Evolutionary conservation across 495 filamentous ascomycete species (phyloP), one percentile per base, ranked within the genome.

Genomic region (Cryomyces minteri): DNA sequence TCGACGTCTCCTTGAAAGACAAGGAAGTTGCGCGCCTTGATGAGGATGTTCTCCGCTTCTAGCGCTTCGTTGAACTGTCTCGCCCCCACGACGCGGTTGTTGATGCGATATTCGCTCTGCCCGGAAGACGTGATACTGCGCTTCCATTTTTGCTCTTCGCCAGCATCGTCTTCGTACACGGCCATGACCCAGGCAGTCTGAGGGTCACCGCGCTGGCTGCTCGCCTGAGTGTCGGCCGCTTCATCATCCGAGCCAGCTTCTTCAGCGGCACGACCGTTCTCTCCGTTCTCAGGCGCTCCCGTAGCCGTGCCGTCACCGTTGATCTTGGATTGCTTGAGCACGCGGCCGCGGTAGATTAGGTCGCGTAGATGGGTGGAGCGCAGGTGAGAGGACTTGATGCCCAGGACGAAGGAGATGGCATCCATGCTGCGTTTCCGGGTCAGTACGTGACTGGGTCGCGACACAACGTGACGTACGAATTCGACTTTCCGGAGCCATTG

Each of bases 401-500:
- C 90, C 48, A 99, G 71, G 41, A 96, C 92, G 65, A 99, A 99
- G 41, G 90, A 99, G 50, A 99, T 99, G 51, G 90, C 90, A 62
- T 99, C 90, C 90, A 99, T 99, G 12, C 12, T 33, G 14, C 31
- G 32, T 33, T 9, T 38, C 1, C 34, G 3, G 12, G 34, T 14
- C 9, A 41, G 11, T 30, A 41, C 28, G 28, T 30, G 31, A 8
- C 5, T 6, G 38, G 30, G 10, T 10, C 14, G n/a, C 36, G 8
- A 43, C 39, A 29, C 9, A 40, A 14, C 25, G n/a, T 31, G 45
- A 71, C 80, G 59, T 63, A 94, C 87, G 88, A 95, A 60, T 99
- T 99, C n/a, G 92, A 96, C 65, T 99, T 99, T 31, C 90, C 90
- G 41, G 92, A 96, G 64, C 90, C 90, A 83, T 99, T 99, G 54